These are phyloP conservation scores for Blepharisma stoltei DNA, from an alignment of 73 alveolate species.

Conservation along the genomic window DNA sequence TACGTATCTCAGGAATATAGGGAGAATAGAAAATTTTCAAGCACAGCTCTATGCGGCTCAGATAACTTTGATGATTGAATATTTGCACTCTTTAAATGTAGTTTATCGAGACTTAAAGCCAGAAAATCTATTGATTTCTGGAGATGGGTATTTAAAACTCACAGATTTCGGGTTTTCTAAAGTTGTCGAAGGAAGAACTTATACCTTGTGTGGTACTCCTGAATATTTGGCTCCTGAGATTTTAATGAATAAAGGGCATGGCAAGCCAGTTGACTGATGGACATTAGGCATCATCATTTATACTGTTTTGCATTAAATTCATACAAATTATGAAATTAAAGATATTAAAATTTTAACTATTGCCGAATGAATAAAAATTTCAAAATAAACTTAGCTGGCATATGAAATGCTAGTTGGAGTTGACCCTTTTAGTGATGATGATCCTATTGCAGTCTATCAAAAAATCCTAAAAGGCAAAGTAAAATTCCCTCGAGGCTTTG, in stretches of 20 bases:
- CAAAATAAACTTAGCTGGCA: too few species aligned
- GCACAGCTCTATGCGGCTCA: constrained; percentile 59
- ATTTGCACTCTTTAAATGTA: constrained; percentile 89
- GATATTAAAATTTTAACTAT: constrained; percentile 80
- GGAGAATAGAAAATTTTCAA: constrained; percentile 57
- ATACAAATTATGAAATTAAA: constrained; percentile 93
- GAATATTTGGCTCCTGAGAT: constrained; percentile 98
- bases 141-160: constrained; percentile 94
- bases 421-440: constrained; percentile 91
- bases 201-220: constrained; percentile 97
- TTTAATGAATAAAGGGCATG: constrained; percentile 92
- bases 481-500: constrained; percentile 81
- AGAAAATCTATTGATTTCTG: constrained; percentile 82
- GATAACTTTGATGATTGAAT: constrained; percentile 82
- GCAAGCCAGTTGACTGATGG: constrained; percentile 99
- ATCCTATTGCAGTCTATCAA: constrained; percentile 93
- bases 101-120: constrained; percentile 94
- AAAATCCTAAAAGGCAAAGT: constrained; percentile 85
- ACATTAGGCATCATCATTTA: constrained; percentile 89
- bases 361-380: too few species aligned
- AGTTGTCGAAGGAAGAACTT: constrained; percentile 91
- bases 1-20: constrained; percentile 63
- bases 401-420: constrained; percentile 93
- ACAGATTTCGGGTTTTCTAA: constrained; percentile 99
- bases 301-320: too few species aligned